A percentile compares a stretch with the other conserved stretches of the same genome.
Evolutionary conservation across 2,329 filamentous ascomycete species (phyloP).

Genomic region (Penicillium sumatraense): DNA sequence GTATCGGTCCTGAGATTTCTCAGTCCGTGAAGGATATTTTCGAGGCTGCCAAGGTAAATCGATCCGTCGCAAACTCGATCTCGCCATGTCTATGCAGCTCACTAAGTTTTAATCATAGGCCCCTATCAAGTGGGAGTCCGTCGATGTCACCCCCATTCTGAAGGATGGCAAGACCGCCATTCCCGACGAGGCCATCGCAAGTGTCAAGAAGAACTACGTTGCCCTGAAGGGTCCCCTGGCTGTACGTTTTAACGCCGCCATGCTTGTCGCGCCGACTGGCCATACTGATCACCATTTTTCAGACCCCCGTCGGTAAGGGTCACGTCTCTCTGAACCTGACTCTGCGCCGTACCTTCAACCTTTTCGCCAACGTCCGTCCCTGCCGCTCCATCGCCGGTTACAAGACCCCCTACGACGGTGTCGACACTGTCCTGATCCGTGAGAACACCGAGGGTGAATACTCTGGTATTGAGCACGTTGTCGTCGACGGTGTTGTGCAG

Average conservation of each 20-base stretch:
- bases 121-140: constrained; percentile 94
- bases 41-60: constrained; percentile 79
- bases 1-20: constrained; percentile 97
- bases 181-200: constrained; percentile 88
- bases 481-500: constrained; percentile 97
- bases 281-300: constrained; percentile 32
- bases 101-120: constrained; percentile 59
- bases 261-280: background rate
- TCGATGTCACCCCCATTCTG: constrained; percentile 91
- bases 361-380: constrained; percentile 98
- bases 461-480: constrained; percentile 97
- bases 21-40: constrained; percentile 99
- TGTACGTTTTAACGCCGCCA: constrained; percentile 57
- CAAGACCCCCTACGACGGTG: constrained; percentile 97
- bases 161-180: constrained; percentile 97
- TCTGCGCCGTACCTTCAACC: constrained; percentile 98
- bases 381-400: constrained; percentile 96
- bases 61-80: constrained; percentile 4
- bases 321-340: constrained; percentile 99
- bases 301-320: constrained; percentile 97
- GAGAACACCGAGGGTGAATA: constrained; percentile 99
- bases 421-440: constrained; percentile 96
- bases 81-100: constrained; percentile 7
- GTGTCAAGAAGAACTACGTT: constrained; percentile 93
- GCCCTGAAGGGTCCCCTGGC: constrained; percentile 97